Evolutionary conservation across 169 alveolate genomes (phyloP), one percentile per base, ranked within the genome.

Genomic region (Plasmodium gonderi): DNA sequence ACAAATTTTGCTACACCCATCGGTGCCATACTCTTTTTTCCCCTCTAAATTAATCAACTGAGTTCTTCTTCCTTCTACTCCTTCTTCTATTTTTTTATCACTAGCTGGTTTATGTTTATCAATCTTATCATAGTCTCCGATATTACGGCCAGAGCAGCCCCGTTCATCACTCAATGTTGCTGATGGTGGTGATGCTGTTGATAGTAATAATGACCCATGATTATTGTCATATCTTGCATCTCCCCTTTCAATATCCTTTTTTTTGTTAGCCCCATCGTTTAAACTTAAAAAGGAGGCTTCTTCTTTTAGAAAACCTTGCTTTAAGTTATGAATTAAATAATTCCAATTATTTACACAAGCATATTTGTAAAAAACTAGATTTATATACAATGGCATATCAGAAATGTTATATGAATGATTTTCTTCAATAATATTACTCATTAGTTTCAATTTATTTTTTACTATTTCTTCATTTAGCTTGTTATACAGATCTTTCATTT

Each of bases 331-430:
- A 45, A 83, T 44, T 38, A 83, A 51, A 26, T 83, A 17, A 26
- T 26, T 51, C 92, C 92, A 83, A 2, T 74, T 83, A 4, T 69
- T 83, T 9, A 83, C 92, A 49, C 92, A 83, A 3, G 36, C 20
- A 42, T 83, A 83, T 72, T 83, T 83, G 77, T 83, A 83, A 6
- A 47, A 83, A 23, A 83, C 77, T 12, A 83, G 31, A 33, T 83
- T 83, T 31, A 83, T 36, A 33, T 69, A 83, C 60, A 83, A 17
- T 3, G 92, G 92, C 83, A 83, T 83, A 49, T 83, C 92, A 2
- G 92, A 74, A 31, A 83, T 20, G 77, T 69, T 83, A 29, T 72
- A 83, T 8, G n/a, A 33, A 40, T 83, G 64, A 3, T 83, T 83
- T 72, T 83, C 92, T 36, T 83, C 92, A 0, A 83, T 68, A 26